Base-by-base conservation (phyloP, 352 stramenopile species). In the Phytophthora pseudosyringae region DNA sequence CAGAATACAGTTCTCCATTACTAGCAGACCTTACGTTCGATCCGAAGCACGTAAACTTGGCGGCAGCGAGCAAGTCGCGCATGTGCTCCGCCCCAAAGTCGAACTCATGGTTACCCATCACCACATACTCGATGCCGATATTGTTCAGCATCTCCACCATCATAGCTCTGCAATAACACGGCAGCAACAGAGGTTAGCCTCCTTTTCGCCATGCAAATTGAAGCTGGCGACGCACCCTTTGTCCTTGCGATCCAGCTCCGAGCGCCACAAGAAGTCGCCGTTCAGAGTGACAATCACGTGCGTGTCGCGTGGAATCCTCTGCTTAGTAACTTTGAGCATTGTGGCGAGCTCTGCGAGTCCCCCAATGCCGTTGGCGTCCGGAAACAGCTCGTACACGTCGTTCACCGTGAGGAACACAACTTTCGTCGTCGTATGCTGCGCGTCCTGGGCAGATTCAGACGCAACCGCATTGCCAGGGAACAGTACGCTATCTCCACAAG, bases 91-190 rank as follows among this genome's bases (percentile, higher is more conserved):
- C 80, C 9, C 84, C 75, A 65, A 89, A 90, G 51, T 93, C 84
- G 39, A 93, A 91, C 57, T 93, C 84, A 67, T 93, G 84, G 65
- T 93, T 93, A 29, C 84, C 84, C 36, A 90, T 33, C n/a, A 93
- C 83, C 48, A 89, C 81, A 33, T 78, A 83, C 13, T 90, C 80
- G 29, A 93, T 79, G 5, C 66, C 69, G 6, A 89, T 60, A 3
- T 44, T 40, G 26, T 86, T 84, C 38, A 93, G 51, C 33, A 91
- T 31, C n/a, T 89, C 39, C 13, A 93, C 75, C 84, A 93, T 91
- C 25, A 78, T n/a, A 33, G 71, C 70, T 35, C 83, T 92, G 40
- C 13, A 31, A n/a, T 10, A 54, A 36, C 45, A 67, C 28, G 53
- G 60, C 26, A 44, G 1, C 35, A 67, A 48, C 3, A 36, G 21